Conservation (phyloP, 164 flowering plant species). For the Magnolia changhungtana region DNA sequence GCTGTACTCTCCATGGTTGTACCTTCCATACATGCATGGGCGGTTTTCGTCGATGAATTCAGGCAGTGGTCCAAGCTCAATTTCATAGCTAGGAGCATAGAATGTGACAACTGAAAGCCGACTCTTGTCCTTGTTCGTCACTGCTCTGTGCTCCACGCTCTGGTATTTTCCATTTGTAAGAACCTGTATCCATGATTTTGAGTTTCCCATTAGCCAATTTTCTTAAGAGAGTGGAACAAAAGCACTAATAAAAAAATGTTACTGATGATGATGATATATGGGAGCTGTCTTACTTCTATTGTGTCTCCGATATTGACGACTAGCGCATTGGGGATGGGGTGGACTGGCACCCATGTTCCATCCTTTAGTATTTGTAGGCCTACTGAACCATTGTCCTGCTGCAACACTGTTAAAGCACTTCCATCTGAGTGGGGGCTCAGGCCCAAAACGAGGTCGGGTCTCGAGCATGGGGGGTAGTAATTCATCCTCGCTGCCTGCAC, state of each 20-base stretch:
- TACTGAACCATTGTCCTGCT: constrained; percentile 57
- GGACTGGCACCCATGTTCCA: constrained; percentile 65
- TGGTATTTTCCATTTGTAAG: constrained; percentile 87
- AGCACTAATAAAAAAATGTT: not conserved
- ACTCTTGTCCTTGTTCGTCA: constrained; percentile 62
- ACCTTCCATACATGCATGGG: constrained; percentile 66
- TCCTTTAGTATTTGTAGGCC: constrained; percentile 86
- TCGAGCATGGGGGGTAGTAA: constrained; percentile 86
- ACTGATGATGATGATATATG: not conserved
- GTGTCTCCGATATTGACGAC: constrained; percentile 93
- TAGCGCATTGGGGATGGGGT: constrained; percentile 66
- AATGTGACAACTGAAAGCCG: constrained; percentile 86
- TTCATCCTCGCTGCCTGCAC: constrained; percentile 95
- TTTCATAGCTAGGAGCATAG: constrained; percentile 81
- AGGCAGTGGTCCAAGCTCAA: constrained; percentile 67
- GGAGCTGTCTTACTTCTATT: constrained; percentile 49
- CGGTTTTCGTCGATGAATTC: constrained; percentile 52
- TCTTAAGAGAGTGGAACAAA: not conserved
- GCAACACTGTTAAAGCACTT: constrained; percentile 84
- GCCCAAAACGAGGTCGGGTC: constrained; percentile 86
- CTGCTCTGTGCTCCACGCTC: constrained; percentile 94
- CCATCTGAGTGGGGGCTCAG: constrained; percentile 95
- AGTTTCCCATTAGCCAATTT: not conserved
- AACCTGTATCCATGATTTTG: constrained; percentile 42
- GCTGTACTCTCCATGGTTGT: constrained; percentile 92